Base-by-base conservation (phyloP, 805 yeast genomes). In the Candida morakotiae region DNA sequence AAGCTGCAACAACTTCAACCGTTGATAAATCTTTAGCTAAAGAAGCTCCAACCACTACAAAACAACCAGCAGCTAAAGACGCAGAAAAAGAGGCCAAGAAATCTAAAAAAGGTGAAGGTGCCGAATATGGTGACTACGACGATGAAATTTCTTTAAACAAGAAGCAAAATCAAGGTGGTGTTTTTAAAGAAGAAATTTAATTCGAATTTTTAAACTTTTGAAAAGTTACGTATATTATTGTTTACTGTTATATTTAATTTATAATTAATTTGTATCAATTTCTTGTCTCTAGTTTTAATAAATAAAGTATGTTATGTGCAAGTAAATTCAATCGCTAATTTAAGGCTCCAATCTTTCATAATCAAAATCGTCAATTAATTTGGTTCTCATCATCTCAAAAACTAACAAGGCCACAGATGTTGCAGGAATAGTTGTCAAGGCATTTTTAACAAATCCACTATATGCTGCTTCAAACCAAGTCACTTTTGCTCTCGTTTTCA, bases 361-460 rank as follows among this genome's bases (percentile, higher is more conserved):
- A 2, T 60, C 66, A 14, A 62, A 42, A 9, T 44, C 38, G 33
- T 62, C 69, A 0, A 67, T 47, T 17, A 68, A 41, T 25, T 62
- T 55, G 1, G 71, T 67, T 54, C 97, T 69, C 72, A 86, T 72
- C 15, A 86, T 81, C 58, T 91, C 97, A 57, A 91, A 78, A 11
- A 87, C 87, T 33, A 91, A 63, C 26, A 91, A 65, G 0, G 96
- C 96, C 28, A 87, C 75, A 28, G 94, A 83, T 1, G 96, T 86
- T 2, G 95, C 87, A 1, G 98, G 98, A 30, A 89, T 76, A 1
- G 85, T 78, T 0, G 87, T 73, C 33, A 85, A 51, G 0, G 95
- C 83, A 43, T 82, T 83, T 40, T 81, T 64, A 5, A 72, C 64
- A 53, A 85, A 87, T 0, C 97, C 97, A 45, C 79, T 81, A 53